Evolutionary conservation across 2,329 filamentous ascomycete genomes (phyloP), one percentile per base, ranked within the genome.

Genomic region (Alternaria brassicae): DNA sequence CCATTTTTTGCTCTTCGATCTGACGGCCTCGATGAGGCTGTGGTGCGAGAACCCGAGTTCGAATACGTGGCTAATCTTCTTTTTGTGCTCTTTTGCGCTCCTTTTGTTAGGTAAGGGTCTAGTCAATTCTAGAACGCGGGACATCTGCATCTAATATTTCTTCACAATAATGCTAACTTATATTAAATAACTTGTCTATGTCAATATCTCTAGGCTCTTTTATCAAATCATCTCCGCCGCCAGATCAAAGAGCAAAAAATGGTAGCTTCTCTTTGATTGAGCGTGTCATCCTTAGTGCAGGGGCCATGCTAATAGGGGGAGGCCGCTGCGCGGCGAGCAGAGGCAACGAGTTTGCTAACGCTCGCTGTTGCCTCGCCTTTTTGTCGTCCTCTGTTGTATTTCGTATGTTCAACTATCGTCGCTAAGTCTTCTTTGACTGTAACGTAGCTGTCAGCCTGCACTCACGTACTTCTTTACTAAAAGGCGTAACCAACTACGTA

Each of bases 271-370:
- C 69, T 73, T 74, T 74, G 67, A 71, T 71, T 65, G 57, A 63
- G 73, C 72, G 72, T 93, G 90, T 93, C 91, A 94, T 93, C 91
- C 91, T 94, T 94, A 93, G 91, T 88, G 86, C 85, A 88, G 85
- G 86, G 80, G 80, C 81, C 80, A 84, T 84, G 73, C 72, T 76
- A 76, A 76, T 74, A 7, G 30, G 30, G 8, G 30, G 30, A 10
- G 4, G 30, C 30, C 10, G 30, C 30, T 32, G 30, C 5, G 30
- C 30, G 8, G 30, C 30, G 4, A 10, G 30, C 30, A 12, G 30
- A 32, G 30, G 30, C 30, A n/a, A n/a, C n/a, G n/a, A n/a, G n/a
- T n/a, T n/a, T n/a, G n/a, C n/a, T n/a, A n/a, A n/a, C n/a, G n/a
- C n/a, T n/a, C n/a, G n/a, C n/a, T n/a, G n/a, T n/a, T n/a, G n/a